A percentile compares a stretch with the other conserved stretches of the same genome.
These are phyloP conservation scores for Microstroma glucosiphilum DNA, from an alignment of 1,284 basidiomycete species.

Conservation along the genomic window DNA sequence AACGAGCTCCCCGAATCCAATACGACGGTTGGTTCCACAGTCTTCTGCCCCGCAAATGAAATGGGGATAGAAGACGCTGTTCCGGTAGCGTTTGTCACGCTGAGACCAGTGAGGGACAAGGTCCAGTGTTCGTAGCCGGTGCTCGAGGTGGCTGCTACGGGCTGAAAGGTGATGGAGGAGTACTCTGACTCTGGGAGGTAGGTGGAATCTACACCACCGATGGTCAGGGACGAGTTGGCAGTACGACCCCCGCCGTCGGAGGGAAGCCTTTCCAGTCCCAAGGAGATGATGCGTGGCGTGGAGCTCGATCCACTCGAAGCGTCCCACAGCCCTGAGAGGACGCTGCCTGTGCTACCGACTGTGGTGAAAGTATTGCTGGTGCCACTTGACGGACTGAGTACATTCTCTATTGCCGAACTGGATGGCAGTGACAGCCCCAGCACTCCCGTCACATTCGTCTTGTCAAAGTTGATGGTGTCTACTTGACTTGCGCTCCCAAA, in stretches of 20 bases:
- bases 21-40: constrained; percentile 22
- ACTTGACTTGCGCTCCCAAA: constrained; percentile 30
- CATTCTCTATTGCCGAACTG: constrained; percentile 32
- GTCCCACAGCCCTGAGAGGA: constrained; percentile 37
- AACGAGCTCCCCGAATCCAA: constrained; percentile 33
- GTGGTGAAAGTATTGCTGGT: constrained; percentile 21
- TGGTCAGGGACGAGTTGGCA: constrained; percentile 34
- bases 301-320: constrained; percentile 15
- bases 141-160: constrained; percentile 29
- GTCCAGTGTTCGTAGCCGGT: constrained; percentile 34
- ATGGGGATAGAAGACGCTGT: constrained; percentile 22
- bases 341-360: constrained; percentile 25
- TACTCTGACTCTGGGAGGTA: constrained; percentile 21
- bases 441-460: constrained; percentile 35
- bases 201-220: constrained; percentile 31
- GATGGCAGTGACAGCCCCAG: constrained; percentile 38
- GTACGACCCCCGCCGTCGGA: constrained; percentile 30
- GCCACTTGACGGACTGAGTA: constrained; percentile 18
- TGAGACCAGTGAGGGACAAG: constrained; percentile 24
- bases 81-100: constrained; percentile 22
- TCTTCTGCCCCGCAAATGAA: constrained; percentile 20
- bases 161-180: constrained; percentile 20
- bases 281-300: constrained; percentile 25
- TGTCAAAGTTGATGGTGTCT: constrained; percentile 26
- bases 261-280: constrained; percentile 37